Conservation (phyloP, 1,284 basidiomycete species). For the Papiliotrema terrestris region DNA sequence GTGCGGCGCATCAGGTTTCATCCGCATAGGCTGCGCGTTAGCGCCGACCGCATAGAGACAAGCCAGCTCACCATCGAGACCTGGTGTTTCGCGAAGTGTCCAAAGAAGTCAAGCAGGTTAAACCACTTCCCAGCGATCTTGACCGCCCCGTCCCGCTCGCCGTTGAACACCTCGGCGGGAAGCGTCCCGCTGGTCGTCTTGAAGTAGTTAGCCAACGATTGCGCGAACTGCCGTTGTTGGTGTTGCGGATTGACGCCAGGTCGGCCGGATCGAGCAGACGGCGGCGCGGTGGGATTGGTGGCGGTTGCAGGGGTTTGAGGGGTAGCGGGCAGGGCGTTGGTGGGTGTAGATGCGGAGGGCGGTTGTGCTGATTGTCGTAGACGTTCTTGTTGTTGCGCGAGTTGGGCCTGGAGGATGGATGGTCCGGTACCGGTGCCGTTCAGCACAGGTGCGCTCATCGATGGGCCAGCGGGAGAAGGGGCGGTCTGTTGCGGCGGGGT, state of each 20-base stretch:
- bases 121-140: slow-evolving; percentile 36
- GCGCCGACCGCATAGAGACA: neutral
- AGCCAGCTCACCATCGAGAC: slow-evolving; percentile 17
- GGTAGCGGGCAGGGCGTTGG: slow-evolving; percentile 3
- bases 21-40: neutral
- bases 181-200: slow-evolving; percentile 19
- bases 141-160: slow-evolving; percentile 31
- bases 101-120: slow-evolving; percentile 37
- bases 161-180: slow-evolving; percentile 38
- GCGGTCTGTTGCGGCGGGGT: too few species aligned
- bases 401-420: neutral
- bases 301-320: neutral
- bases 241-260: slow-evolving; percentile 3
- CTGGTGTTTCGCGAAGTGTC: slow-evolving; percentile 29
- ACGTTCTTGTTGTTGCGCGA: slow-evolving; percentile 18
- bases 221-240: slow-evolving; percentile 27
- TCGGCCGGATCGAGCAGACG: neutral
- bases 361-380: slow-evolving; percentile 11
- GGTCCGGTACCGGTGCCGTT: slow-evolving; percentile 2
- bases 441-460: neutral
- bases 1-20: slow-evolving; percentile 17
- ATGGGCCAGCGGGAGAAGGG: too few species aligned
- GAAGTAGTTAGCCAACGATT: slow-evolving; percentile 28
- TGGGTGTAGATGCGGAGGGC: slow-evolving; percentile 3
- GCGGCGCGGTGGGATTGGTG: neutral